Conservation (phyloP, 768 basidiomycete genomes). For the Suillus discolor region DNA sequence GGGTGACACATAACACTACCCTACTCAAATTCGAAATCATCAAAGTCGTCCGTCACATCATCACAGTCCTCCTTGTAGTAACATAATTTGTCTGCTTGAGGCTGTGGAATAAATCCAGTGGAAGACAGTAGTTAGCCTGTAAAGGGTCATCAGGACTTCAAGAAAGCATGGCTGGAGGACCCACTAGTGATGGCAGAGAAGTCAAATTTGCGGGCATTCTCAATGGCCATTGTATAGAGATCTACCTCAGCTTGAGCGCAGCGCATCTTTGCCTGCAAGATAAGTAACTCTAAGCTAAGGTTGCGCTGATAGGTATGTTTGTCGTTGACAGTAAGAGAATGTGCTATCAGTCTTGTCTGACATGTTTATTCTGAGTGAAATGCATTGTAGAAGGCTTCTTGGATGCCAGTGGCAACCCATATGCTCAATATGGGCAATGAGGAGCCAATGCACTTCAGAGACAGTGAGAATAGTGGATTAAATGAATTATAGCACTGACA, state of each 20-base stretch:
- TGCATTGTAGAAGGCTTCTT: neutral
- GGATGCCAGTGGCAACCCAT: neutral
- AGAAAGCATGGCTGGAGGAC: neutral
- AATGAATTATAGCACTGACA: neutral
- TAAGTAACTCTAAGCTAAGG: too few species aligned
- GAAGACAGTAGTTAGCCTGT: neutral
- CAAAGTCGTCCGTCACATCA: neutral
- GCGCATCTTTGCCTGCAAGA: neutral
- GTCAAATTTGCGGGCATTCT: neutral
- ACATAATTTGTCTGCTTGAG: neutral
- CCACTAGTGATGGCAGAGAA: neutral
- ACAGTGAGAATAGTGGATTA: neutral
- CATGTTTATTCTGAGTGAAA: neutral
- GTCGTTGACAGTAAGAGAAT: neutral
- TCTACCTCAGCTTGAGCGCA: neutral
- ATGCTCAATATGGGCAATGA: neutral
- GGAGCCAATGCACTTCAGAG: neutral
- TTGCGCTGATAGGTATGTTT: neutral
- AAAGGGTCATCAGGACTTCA: neutral
- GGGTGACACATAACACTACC: neutral
- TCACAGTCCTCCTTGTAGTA: neutral
- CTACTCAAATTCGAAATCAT: neutral
- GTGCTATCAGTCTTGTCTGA: neutral
- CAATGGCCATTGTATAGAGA: neutral
- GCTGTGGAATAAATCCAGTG: neutral